Evolutionary conservation across 805 yeast species (phyloP).

Genomic region (Candida bentonensis): DNA sequence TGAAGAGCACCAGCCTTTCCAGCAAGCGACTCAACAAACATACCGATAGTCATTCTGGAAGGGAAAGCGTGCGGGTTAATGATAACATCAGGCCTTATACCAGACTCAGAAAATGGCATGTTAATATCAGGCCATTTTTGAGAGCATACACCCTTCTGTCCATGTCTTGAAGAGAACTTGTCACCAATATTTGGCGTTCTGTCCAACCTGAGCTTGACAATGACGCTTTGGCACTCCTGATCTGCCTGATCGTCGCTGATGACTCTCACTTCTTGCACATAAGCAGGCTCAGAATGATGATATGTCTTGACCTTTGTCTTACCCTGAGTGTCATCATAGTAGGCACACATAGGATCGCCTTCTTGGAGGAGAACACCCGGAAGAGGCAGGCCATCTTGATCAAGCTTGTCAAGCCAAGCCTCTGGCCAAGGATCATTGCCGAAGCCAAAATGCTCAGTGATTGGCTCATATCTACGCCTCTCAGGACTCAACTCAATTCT

Average conservation of each 20-base stretch:
- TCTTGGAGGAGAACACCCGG: slow-evolving; percentile 81
- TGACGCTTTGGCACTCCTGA: slow-evolving; percentile 67
- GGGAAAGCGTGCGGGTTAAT: slow-evolving; percentile 99
- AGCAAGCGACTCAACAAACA: slow-evolving; percentile 97
- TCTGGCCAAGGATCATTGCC: slow-evolving; percentile 90
- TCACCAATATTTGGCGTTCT: slow-evolving; percentile 95
- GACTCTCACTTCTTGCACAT: slow-evolving; percentile 86
- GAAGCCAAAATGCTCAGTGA: slow-evolving; percentile 86
- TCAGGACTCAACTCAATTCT: slow-evolving; percentile 67
- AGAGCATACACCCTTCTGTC: slow-evolving; percentile 97
- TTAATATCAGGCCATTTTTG: slow-evolving; percentile 96
- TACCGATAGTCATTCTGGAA: slow-evolving; percentile 99
- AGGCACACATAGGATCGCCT: slow-evolving; percentile 93
- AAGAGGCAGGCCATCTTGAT: slow-evolving; percentile 83
- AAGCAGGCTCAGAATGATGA: slow-evolving; percentile 89
- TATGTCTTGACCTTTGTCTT: slow-evolving; percentile 85
- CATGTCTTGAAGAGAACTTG: slow-evolving; percentile 94
- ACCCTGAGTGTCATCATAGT: slow-evolving; percentile 78
- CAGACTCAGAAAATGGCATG: slow-evolving; percentile 93
- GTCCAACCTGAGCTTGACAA: slow-evolving; percentile 81
- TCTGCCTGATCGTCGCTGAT: slow-evolving; percentile 70
- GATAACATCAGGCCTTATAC: slow-evolving; percentile 94
- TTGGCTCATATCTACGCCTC: slow-evolving; percentile 86
- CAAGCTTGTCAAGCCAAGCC: slow-evolving; percentile 77
- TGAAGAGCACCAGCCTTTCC: slow-evolving; percentile 98